These are phyloP conservation scores for Colletotrichum phormii DNA, from an alignment of 2,329 filamentous ascomycete species.

Conservation along the genomic window DNA sequence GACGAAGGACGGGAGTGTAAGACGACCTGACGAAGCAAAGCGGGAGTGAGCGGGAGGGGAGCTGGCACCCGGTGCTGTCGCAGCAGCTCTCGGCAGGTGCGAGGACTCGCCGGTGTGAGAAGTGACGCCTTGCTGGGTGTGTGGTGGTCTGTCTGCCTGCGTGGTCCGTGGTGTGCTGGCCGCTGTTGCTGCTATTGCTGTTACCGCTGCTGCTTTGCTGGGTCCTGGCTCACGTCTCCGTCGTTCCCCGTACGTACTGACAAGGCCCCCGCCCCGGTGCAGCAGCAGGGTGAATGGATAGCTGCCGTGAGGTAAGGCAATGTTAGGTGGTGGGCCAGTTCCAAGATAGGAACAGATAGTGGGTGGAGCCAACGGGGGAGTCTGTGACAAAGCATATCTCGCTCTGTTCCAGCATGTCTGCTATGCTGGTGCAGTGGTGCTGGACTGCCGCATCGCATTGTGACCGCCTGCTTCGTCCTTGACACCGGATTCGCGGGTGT, in stretches of 20 bases:
- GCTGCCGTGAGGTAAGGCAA: constrained; percentile 1
- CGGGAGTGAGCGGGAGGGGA: constrained; percentile 21
- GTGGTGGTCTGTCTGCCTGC: background rate
- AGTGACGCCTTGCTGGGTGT: constrained; percentile 29
- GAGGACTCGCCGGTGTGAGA: constrained; percentile 4
- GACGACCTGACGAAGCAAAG: constrained; percentile 9
- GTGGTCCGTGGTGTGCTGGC: constrained; percentile 21
- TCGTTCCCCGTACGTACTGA: constrained; percentile 19
- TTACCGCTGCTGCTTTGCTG: background rate
- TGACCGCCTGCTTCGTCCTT: constrained; percentile 27
- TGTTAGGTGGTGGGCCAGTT: constrained; percentile 13
- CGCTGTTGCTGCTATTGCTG: constrained; percentile 13
- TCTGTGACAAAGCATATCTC: constrained; percentile 36
- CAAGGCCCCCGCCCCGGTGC: constrained; percentile 20
- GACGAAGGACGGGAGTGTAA: constrained; percentile 32
- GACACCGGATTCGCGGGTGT: constrained; percentile 36
- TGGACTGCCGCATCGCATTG: constrained; percentile 4
- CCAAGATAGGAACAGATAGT: constrained; percentile 25
- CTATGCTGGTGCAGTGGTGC: background rate
- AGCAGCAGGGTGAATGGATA: constrained; percentile 3
- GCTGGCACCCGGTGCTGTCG: constrained; percentile 19
- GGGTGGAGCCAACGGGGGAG: constrained; percentile 12
- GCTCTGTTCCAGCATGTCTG: background rate
- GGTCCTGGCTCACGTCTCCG: constrained; percentile 7
- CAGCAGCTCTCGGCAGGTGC: constrained; percentile 34